A percentile compares a stretch with the other conserved stretches of the same genome.
Conservation (phyloP, 2,329 filamentous ascomycete genomes). For the Botrytis squamosa region DNA sequence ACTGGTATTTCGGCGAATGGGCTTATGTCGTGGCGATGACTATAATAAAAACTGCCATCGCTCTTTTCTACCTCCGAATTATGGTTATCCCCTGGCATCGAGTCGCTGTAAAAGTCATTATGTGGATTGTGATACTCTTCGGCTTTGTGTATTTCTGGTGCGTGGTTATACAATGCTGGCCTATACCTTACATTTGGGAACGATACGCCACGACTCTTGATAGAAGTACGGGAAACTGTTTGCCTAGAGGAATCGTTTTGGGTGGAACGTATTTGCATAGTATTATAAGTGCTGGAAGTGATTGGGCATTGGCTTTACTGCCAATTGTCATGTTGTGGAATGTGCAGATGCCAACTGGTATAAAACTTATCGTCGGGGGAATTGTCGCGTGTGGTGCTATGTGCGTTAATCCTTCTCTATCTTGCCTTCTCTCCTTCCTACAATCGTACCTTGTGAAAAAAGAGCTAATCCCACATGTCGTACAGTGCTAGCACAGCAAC, state of each 20-base stretch:
- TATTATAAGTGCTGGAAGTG: not conserved
- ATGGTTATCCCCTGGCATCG: conserved; percentile 1
- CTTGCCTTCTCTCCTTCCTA: too few species aligned
- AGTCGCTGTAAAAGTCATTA: not conserved
- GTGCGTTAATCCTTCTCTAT: not conserved
- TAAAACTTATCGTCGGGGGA: not conserved
- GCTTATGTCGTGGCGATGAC: not conserved
- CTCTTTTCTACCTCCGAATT: conserved; percentile 9
- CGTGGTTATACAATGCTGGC: not conserved
- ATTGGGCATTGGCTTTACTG: not conserved
- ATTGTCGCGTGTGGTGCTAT: not conserved
- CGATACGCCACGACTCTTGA: not conserved
- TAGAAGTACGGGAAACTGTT: not conserved
- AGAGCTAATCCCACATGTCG: not conserved
- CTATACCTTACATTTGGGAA: not conserved
- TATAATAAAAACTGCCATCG: not conserved
- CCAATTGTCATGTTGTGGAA: conserved; percentile 5
- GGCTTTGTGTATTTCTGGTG: not conserved
- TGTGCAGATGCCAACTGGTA: not conserved
- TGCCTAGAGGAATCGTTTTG: not conserved
- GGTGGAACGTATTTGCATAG: not conserved
- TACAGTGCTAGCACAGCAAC: not conserved
- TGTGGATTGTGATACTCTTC: conserved; percentile 2
- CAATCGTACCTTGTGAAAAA: not conserved
- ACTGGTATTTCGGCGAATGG: not conserved